Evolutionary conservation across 768 basidiomycete species (phyloP).

Genomic region (Boletus rubescentipes): DNA sequence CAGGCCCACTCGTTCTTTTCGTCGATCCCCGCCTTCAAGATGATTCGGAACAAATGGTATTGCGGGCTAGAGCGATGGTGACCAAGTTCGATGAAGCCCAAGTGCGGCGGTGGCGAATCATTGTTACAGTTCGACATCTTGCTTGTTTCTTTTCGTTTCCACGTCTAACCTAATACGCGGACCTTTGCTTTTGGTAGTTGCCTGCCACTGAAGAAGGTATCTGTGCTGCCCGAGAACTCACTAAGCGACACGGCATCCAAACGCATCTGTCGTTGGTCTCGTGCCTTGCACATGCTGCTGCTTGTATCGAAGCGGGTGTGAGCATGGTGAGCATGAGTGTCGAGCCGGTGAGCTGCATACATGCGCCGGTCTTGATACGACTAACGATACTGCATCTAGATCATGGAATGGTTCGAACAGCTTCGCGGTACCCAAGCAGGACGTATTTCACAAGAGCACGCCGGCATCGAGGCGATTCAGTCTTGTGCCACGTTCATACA

Average conservation of each 20-base stretch:
- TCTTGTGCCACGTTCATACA: conserved; percentile 45
- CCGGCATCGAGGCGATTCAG: conserved; percentile 48
- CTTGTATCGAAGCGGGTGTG: conserved; percentile 53
- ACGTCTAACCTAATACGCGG: background rate
- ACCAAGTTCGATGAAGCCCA: conserved; percentile 41
- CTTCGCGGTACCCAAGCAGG: conserved; percentile 13
- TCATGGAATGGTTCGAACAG: conserved; percentile 44
- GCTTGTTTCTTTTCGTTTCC: background rate
- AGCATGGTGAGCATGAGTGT: conserved; percentile 50
- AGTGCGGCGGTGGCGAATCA: conserved; percentile 38
- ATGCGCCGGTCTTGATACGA: background rate
- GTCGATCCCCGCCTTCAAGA: conserved; percentile 49
- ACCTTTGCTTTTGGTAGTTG: conserved; percentile 37
- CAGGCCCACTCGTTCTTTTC: conserved; percentile 50
- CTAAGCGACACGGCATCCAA: conserved; percentile 38
- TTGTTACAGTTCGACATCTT: conserved; percentile 45
- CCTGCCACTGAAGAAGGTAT: conserved; percentile 59
- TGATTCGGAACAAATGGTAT: conserved; percentile 39
- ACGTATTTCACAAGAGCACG: conserved; percentile 28
- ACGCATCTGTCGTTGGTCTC: conserved; percentile 56
- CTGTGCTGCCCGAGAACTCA: conserved; percentile 43
- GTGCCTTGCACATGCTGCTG: conserved; percentile 51
- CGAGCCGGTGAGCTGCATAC: conserved; percentile 40
- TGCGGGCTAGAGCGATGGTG: conserved; percentile 42
- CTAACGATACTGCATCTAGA: conserved; percentile 26